phyloP scores from a whole-genome alignment of 768 basidiomycete species.

The Termitomyces sp. region DNA sequence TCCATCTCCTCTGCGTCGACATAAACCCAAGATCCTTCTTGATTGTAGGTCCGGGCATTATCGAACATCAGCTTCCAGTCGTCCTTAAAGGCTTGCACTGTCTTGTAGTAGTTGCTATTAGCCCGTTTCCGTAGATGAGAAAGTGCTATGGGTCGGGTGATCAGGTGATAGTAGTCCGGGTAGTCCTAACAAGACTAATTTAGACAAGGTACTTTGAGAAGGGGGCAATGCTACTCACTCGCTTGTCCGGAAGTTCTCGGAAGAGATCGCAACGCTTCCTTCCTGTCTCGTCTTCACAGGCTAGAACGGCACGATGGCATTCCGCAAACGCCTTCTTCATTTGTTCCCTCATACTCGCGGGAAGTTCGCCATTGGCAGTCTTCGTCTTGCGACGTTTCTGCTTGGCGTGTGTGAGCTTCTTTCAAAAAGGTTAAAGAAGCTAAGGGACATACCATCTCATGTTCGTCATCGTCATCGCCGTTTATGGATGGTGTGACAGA shows the following conservation, averaged over 20 bases:
- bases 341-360: constrained; percentile 59
- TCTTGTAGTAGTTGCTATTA: constrained; percentile 67
- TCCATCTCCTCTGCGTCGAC: constrained; percentile 94
- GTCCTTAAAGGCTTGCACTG: constrained; percentile 61
- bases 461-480: constrained; percentile 65
- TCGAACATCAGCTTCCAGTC: constrained; percentile 92
- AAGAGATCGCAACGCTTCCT: constrained; percentile 86
- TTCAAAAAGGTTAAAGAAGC: background rate
- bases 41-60: constrained; percentile 92
- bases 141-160: constrained; percentile 84
- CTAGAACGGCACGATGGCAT: constrained; percentile 69
- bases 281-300: constrained; percentile 67
- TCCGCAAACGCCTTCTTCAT: constrained; percentile 85
- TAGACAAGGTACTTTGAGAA: background rate
- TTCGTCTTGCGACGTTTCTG: constrained; percentile 89
- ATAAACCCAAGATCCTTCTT: constrained; percentile 94
- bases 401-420: background rate
- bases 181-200: constrained; percentile 56
- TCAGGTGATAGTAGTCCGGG: constrained; percentile 90
- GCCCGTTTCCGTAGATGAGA: constrained; percentile 80
- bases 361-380: constrained; percentile 42
- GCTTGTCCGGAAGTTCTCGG: constrained; percentile 78
- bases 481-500: constrained; percentile 76
- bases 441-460: background rate
- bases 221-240: constrained; percentile 39